Evolutionary conservation across 163 green algal species (phyloP), one percentile per base, ranked within the genome.

Genomic region (Volvox carteri): DNA sequence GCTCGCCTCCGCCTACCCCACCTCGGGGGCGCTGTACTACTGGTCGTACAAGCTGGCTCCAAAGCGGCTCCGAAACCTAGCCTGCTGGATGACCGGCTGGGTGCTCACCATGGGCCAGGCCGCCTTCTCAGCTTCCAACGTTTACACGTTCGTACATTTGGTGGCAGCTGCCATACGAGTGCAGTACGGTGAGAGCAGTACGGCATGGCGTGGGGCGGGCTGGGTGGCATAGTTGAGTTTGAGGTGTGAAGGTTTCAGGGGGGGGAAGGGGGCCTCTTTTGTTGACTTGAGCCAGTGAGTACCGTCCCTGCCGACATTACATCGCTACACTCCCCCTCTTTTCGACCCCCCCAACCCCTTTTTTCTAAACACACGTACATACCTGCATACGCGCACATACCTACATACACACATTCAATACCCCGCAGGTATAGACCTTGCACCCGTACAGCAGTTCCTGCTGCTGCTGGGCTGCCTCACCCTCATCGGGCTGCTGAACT

Each of bases 61-160:
- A 4, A 30, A 3, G 4, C 81, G 84, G 41, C 42, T 70, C n/a
- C 56, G 37, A 46, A 85, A 70, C 54, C 74, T 90, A 65, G 54
- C n/a, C 7, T 85, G 67, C 67, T 83, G 72, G 78, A 23, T 86
- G 54, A 90, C 90, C 12, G 92, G 73, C 58, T 94, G 87, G 87
- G 81, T 94, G n/a, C 92, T 93, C 18, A 74, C 92, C 35, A 46
- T 94, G 76, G 92, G 90, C 12, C 92, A 94, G 78, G 87, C 90
- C 2, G 92, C 88, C 18, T 90, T 93, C 35, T 91, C 92, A 25
- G 92, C 92, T 37, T 83, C 62, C 87, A 93, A 93, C 67, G 62
- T 90, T 28, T 94, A 90, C 70, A 92, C 88, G 0, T 81, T 94
- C 30, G 88, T 92, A 44, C 87, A 76, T 28, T 85, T 92, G 42